These are phyloP conservation scores for rapeseed (Brassica napus) DNA, from an alignment of 345 rosid species.

Conservation along the genomic window Da-Ae NC_063440.1:8194501-8195000, in stretches of 20 bases:
- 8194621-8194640: not conserved
- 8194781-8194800: slow-evolving; percentile 94
- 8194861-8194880: not conserved
- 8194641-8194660: not conserved
- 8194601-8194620: not conserved
- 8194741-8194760: slow-evolving; percentile 88
- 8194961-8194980: slow-evolving; percentile 73
- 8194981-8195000: slow-evolving; percentile 95
- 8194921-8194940: not conserved
- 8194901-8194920: not conserved
- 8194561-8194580: not conserved
- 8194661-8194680: not conserved
- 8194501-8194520: slow-evolving; percentile 11
- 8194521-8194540: not conserved
- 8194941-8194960: not conserved
- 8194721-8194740: slow-evolving; percentile 20
- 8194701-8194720: not conserved
- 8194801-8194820: slow-evolving; percentile 91
- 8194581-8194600: not conserved
- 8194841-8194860: not conserved
- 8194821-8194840: slow-evolving; percentile 51
- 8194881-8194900: no score
- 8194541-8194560: not conserved
- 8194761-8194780: slow-evolving; percentile 86
- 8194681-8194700: not conserved